phyloP scores from a whole-genome alignment of 768 basidiomycete genomes.

The Leccinum pellstonianum region DNA sequence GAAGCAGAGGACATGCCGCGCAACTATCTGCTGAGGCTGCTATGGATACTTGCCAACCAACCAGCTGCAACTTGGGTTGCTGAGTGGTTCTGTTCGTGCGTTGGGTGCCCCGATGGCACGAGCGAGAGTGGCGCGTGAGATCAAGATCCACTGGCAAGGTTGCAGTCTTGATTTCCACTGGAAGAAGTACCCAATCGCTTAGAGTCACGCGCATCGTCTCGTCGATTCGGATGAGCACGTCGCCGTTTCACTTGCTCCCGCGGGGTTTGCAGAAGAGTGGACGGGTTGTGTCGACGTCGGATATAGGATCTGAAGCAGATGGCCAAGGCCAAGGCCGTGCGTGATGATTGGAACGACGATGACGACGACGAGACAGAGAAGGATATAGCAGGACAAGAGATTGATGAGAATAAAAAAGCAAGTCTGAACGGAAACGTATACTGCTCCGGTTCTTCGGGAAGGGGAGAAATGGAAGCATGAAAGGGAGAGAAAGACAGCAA shows the following conservation, averaged over 20 bases:
- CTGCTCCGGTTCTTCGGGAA: no score
- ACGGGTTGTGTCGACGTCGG: background rate
- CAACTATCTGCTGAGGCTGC: constrained; percentile 60
- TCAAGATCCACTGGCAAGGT: constrained; percentile 13
- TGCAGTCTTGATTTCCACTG: background rate
- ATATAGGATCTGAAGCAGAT: background rate
- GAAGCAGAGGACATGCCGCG: constrained; percentile 35
- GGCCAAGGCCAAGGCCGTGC: constrained; percentile 17
- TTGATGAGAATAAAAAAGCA: no score
- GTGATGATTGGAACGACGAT: constrained; percentile 42
- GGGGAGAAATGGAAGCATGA: background rate
- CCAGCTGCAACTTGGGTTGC: background rate
- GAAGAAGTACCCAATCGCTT: background rate
- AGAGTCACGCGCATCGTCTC: background rate
- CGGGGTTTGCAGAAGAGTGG: background rate
- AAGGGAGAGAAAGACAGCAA: constrained; percentile 34
- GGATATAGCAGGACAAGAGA: background rate
- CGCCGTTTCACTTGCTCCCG: background rate
- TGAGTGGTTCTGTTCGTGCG: no score
- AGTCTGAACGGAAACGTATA: no score
- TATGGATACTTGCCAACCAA: constrained; percentile 65
- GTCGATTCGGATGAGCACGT: no score
- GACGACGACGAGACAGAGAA: constrained; percentile 28
- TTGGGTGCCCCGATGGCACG: constrained; percentile 9
- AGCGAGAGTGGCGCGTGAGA: constrained; percentile 17